A percentile compares a stretch with the other conserved stretches of the same genome.
phyloP scores from a whole-genome alignment of 139 green algal species.

The Haematococcus lacustris region DNA sequence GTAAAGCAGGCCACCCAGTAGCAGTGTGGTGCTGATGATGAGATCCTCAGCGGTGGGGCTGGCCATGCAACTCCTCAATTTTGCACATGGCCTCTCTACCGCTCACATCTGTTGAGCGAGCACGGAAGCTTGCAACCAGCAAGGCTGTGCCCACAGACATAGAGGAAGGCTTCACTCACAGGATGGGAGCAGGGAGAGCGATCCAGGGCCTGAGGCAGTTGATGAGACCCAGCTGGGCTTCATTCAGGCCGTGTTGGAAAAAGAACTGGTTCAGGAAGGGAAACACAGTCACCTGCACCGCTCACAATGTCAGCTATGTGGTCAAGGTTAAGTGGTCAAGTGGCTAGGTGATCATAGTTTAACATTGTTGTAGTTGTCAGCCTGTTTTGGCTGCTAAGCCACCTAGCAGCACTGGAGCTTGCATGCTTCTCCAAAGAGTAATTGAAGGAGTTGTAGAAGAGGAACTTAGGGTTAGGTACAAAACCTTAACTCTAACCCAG shows the following conservation, averaged over 20 bases:
- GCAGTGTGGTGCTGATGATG: background rate
- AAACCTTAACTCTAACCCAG: background rate
- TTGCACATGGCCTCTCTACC: background rate
- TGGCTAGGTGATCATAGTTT: background rate
- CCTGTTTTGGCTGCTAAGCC: background rate
- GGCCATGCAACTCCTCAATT: no score
- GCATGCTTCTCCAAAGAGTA: background rate
- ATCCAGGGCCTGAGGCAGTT: background rate
- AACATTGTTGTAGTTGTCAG: background rate
- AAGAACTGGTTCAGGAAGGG: constrained; percentile 7
- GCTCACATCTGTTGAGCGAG: background rate
- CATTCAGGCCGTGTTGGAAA: background rate
- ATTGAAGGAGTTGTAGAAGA: background rate
- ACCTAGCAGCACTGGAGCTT: background rate
- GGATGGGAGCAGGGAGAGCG: background rate
- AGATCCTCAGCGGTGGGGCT: background rate
- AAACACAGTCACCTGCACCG: background rate
- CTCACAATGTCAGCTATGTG: background rate
- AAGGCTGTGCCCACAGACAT: no score
- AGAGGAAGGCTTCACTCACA: background rate
- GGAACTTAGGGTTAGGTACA: background rate
- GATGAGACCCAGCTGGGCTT: constrained; percentile 2
- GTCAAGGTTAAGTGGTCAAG: background rate
- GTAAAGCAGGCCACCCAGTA: background rate
- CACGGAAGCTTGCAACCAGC: background rate